phyloP scores from a whole-genome alignment of 2,329 filamentous ascomycete genomes.

The Teratosphaeria pseudoeucalypti region DNA sequence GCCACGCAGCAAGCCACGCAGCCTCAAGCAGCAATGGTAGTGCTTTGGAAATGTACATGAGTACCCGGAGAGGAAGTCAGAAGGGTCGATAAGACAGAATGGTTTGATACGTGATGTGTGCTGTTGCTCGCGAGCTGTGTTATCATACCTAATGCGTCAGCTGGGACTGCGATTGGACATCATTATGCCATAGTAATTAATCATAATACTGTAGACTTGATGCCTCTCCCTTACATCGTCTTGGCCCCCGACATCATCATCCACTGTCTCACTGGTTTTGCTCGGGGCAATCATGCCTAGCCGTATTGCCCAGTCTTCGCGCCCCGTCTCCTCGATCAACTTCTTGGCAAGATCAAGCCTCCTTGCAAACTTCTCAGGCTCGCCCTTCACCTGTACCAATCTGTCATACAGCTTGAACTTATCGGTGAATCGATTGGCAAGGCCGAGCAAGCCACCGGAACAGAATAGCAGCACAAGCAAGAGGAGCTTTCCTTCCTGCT shows the following conservation, averaged over 20 bases:
- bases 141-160: not conserved
- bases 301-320: constrained; percentile 22
- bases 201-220: constrained; percentile 10
- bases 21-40: constrained; percentile 19
- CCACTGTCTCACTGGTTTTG: not conserved
- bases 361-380: constrained; percentile 23
- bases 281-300: constrained; percentile 5
- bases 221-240: not conserved
- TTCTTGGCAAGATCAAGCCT: constrained; percentile 29
- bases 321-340: constrained; percentile 33
- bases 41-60: constrained; percentile 29
- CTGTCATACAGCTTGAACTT: constrained; percentile 44
- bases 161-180: not conserved
- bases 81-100: not conserved
- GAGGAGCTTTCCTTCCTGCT: constrained; percentile 41
- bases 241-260: not conserved
- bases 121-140: not conserved
- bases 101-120: not conserved
- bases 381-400: constrained; percentile 15
- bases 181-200: constrained; percentile 17
- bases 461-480: constrained; percentile 42
- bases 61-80: constrained; percentile 4
- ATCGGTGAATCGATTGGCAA: constrained; percentile 43
- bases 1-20: constrained; percentile 13
- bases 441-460: constrained; percentile 44